A percentile compares a stretch with the other conserved stretches of the same genome.
Conservation (phyloP, 768 basidiomycete genomes). For the Favolaschia claudopus region DNA sequence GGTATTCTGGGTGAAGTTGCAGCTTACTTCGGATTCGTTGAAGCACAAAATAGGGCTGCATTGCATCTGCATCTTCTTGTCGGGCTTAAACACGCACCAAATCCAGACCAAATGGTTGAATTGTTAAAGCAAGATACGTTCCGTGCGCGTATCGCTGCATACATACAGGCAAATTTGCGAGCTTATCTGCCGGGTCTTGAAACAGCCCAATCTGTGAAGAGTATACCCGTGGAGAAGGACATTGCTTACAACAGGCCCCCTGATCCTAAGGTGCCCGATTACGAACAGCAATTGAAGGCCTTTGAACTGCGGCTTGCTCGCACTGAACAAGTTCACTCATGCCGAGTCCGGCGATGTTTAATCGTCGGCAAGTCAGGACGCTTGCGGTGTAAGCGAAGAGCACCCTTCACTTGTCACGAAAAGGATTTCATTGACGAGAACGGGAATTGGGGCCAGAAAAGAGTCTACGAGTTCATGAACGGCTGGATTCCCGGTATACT, state of each 20-base stretch:
- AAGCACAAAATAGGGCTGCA: slow-evolving; percentile 46
- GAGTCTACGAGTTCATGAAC: slow-evolving; percentile 35
- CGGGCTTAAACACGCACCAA: slow-evolving; percentile 41
- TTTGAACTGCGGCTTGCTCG: slow-evolving; percentile 36
- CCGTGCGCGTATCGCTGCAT: slow-evolving; percentile 31
- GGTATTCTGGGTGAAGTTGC: slow-evolving; percentile 41
- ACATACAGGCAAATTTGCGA: slow-evolving; percentile 41
- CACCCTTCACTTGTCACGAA: slow-evolving; percentile 31
- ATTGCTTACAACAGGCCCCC: slow-evolving; percentile 43
- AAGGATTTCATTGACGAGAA: slow-evolving; percentile 30
- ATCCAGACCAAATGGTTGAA: slow-evolving; percentile 32
- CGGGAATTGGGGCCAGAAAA: slow-evolving; percentile 36
- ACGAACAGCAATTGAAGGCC: slow-evolving; percentile 7
- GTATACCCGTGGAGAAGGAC: slow-evolving; percentile 33
- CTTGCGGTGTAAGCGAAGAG: slow-evolving; percentile 40
- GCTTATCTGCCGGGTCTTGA: slow-evolving; percentile 43
- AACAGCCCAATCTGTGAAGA: slow-evolving; percentile 28
- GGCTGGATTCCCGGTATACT: slow-evolving; percentile 36
- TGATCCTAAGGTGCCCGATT: slow-evolving; percentile 33
- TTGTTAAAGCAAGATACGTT: slow-evolving; percentile 37
- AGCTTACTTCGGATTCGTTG: slow-evolving; percentile 47
- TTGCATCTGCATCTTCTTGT: slow-evolving; percentile 46
- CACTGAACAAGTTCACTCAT: slow-evolving; percentile 41
- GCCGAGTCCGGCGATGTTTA: slow-evolving; percentile 34
- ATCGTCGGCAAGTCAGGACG: slow-evolving; percentile 25